A percentile compares a stretch with the other conserved stretches of the same genome.
Evolutionary conservation across 192 early-diverging fungal species (phyloP).

Genomic region (Coemansia sp.): DNA sequence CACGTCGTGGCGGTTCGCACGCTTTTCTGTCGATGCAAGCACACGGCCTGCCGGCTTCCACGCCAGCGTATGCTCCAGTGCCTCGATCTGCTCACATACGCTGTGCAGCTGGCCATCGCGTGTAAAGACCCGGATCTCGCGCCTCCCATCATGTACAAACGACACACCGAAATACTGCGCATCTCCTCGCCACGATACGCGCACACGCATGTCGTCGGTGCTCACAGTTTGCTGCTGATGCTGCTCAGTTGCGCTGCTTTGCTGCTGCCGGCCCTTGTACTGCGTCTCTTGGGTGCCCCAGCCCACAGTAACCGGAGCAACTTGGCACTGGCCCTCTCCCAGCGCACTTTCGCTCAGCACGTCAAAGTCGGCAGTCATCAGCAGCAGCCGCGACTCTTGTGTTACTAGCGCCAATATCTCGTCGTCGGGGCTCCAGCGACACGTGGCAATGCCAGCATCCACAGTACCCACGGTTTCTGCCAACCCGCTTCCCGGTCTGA

Average conservation of each 20-base stretch:
- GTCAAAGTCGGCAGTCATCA: conserved; percentile 94
- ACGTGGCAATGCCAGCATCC: conserved; percentile 26
- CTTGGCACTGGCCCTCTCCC: conserved; percentile 67
- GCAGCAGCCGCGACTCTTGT: conserved; percentile 52
- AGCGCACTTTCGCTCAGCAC: conserved; percentile 79
- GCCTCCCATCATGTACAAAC: conserved; percentile 55
- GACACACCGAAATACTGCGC: conserved; percentile 80
- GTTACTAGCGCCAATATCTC: conserved; percentile 81
- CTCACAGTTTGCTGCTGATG: conserved; percentile 50
- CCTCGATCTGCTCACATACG: conserved; percentile 73
- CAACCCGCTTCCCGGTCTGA: conserved; percentile 3
- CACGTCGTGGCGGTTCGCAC: conserved; percentile 79
- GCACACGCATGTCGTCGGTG: conserved; percentile 58
- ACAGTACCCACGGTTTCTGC: conserved; percentile 33
- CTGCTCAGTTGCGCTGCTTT: conserved; percentile 7
- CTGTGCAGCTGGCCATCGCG: conserved; percentile 83
- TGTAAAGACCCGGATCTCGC: conserved; percentile 67
- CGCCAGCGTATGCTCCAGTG: conserved; percentile 80
- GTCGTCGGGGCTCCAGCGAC: conserved; percentile 85
- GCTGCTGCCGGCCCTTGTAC: conserved; percentile 88
- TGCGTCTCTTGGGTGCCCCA: conserved; percentile 98
- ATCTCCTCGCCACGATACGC: conserved; percentile 90
- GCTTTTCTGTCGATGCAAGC: conserved; percentile 61
- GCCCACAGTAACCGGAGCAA: conserved; percentile 75
- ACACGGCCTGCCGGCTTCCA: conserved; percentile 79